Evolutionary conservation across 345 rosid species (phyloP), one percentile per base, ranked within the genome.

Genomic region (Eucalyptus globulus): DNA sequence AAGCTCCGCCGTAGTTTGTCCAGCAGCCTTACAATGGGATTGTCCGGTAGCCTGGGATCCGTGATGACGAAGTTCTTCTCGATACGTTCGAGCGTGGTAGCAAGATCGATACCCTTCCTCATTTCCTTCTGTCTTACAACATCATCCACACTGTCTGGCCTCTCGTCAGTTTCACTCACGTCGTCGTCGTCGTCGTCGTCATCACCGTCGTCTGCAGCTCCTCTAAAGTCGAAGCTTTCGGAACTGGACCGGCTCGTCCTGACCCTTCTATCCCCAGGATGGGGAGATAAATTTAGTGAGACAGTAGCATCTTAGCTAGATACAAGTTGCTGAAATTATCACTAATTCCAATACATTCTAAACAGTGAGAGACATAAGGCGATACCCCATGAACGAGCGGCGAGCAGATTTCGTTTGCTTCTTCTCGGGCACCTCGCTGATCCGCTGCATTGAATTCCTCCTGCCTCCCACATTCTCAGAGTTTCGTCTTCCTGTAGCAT

Each of bases 31-130:
- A 97, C 99, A 88, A 97, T 97, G 93, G 99, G 99, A 91, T 97
- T 97, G 91, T 97, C 99, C 27, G 99, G 99, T 87, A 97, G 95
- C 92, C 99, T 92, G 62, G 99, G 99, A 94, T 97, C 99, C 13
- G 99, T 97, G 58, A 97, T 97, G 94, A 97, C 99, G 89, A 97
- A 97, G 88, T 97, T 97, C 88, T 97, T 97, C 96, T 97, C 99
- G 16, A 97, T 97, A 92, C 99, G 99, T 91, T 97, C 99, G 5
- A 97, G 99, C 14, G 99, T 97, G 34, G 99, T 97, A 5, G 99
- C 99, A 9, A 97, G 94, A 93, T 97, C 99, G 14, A 97, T 96
- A 91, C 99, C 99, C 93, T 97, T 97, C 92, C 99, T 97, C 99
- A 97, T 97, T 92, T 97, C 98, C 91, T 94, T 97, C 91, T 94